Evolutionary conservation across 106 monocot genomes (phyloP).

Genomic region (Alisma plantagoaquatica): DNA sequence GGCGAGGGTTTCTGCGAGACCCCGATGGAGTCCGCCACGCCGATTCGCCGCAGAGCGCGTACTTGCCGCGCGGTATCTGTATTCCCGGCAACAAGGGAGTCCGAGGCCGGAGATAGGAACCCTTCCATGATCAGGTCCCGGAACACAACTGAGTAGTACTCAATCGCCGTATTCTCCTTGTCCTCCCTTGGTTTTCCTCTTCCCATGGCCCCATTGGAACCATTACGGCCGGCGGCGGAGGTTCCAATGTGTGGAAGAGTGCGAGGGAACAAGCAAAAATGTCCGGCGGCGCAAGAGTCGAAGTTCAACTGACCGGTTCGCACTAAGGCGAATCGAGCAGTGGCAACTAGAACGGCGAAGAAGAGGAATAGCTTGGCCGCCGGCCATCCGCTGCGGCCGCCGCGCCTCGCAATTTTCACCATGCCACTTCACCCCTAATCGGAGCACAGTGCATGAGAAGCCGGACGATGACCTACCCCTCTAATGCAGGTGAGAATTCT

Average conservation of each 20-base stretch:
- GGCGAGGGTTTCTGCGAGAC: conserved; percentile 31
- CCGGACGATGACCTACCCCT: not conserved
- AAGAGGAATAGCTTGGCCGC: conserved; percentile 29
- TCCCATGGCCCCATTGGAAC: not conserved
- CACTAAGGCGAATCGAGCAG: conserved; percentile 50
- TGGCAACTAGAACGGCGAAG: conserved; percentile 32
- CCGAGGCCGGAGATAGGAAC: conserved; percentile 29
- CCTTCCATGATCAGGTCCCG: conserved; percentile 38
- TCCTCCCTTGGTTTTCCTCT: conserved; percentile 45
- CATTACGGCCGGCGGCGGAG: conserved; percentile 1
- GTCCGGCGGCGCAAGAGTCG: conserved; percentile 31
- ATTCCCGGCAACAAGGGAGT: conserved; percentile 27
- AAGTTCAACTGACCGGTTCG: conserved; percentile 25
- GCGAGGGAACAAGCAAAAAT: conserved; percentile 57
- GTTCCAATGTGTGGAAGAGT: conserved; percentile 5
- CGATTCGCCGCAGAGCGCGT: conserved; percentile 42
- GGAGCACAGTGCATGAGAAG: conserved; percentile 25
- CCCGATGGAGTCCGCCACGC: conserved; percentile 35
- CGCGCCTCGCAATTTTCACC: too few species aligned
- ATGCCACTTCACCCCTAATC: conserved; percentile 24
- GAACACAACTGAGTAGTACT: conserved; percentile 42
- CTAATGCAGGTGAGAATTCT: too few species aligned
- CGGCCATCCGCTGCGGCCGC: conserved; percentile 2
- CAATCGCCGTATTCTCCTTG: conserved; percentile 37
- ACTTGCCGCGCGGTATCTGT: conserved; percentile 25